Evolutionary conservation across 495 filamentous ascomycete genomes (phyloP), one percentile per base, ranked within the genome.

Genomic region (Trichoderma erinaceum): DNA sequence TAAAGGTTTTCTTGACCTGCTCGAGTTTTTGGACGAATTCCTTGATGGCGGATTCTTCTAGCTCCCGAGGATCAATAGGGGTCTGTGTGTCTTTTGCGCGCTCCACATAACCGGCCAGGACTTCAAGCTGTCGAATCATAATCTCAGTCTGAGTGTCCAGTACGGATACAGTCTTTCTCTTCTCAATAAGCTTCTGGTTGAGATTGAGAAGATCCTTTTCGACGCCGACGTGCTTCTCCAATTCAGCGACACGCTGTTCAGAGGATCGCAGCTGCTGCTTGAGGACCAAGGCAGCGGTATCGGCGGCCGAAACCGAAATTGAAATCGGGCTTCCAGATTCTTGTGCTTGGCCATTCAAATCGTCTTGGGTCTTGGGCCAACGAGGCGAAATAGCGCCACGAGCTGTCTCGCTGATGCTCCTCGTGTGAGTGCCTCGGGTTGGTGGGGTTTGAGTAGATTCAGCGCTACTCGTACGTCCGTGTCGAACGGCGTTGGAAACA

Each of bases 71-170:
- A 72, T 93, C 89, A 67, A 93, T 79, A 15, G 90, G 86, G 67
- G 89, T 83, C 72, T 87, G 88, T 82, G 91, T 75, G 82, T 95
- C 91, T 71, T 87, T 87, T 7, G 93, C 84, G 58, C 76, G 80
- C 70, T 86, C 83, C 10, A 86, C 82, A 67, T 82, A 84, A n/a
- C 81, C 80, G 46, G 83, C 92, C 69, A 98, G 85, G 15, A 93
- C 88, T 68, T 93, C 90, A 27, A 99, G 83, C 74, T 99, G 93
- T 25, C 92, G 88, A 67, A 99, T 86, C 73, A 97, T 92, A 71
- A 97, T 92, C 76, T 99, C 96, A 32, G 93, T 90, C 78, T 97
- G 91, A 1, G 93, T 92, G 76, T 98, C 94, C 25, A 99, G 82
- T 13, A 93, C 90, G n/a, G 95, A 93, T 73, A 99, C 92, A 1